phyloP scores from a whole-genome alignment of 768 basidiomycete species.

The Ramaria sp. region DNA sequence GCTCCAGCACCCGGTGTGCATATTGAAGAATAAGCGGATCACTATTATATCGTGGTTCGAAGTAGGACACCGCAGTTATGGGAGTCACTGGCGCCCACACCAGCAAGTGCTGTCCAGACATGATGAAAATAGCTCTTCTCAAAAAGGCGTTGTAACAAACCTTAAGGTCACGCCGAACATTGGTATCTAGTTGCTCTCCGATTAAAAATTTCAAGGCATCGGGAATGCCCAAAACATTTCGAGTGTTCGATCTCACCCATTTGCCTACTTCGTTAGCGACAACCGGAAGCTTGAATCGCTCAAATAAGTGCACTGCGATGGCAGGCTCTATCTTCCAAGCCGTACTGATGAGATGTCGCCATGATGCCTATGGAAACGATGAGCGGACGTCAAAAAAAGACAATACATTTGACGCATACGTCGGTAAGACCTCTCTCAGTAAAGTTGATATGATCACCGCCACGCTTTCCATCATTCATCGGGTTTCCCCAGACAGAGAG shows the following conservation, averaged over 20 bases:
- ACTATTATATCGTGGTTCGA: conserved; percentile 73
- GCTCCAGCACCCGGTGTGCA: conserved; percentile 87
- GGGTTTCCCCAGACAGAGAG: conserved; percentile 89
- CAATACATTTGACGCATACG: conserved; percentile 28
- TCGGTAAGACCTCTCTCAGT: conserved; percentile 50
- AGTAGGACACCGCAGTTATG: conserved; percentile 68
- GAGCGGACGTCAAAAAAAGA: neutral
- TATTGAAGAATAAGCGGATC: conserved; percentile 89
- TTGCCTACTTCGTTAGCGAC: conserved; percentile 65
- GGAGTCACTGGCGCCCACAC: conserved; percentile 87
- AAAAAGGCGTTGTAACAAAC: conserved; percentile 28
- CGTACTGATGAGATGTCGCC: conserved; percentile 57
- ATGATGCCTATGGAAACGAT: conserved; percentile 25
- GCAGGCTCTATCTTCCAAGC: conserved; percentile 80
- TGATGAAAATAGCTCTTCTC: conserved; percentile 1
- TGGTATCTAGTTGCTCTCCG: conserved; percentile 53
- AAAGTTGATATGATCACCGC: conserved; percentile 44
- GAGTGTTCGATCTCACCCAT: conserved; percentile 62
- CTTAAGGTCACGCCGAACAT: conserved; percentile 59
- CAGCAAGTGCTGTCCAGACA: conserved; percentile 56
- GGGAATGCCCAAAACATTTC: conserved; percentile 58
- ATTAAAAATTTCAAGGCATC: conserved; percentile 77
- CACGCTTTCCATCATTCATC: conserved; percentile 60
- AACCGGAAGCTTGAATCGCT: conserved; percentile 67
- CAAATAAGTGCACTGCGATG: conserved; percentile 72